Conservation (phyloP, 2,329 filamentous ascomycete species). For the Cordyceps militaris region DNA sequence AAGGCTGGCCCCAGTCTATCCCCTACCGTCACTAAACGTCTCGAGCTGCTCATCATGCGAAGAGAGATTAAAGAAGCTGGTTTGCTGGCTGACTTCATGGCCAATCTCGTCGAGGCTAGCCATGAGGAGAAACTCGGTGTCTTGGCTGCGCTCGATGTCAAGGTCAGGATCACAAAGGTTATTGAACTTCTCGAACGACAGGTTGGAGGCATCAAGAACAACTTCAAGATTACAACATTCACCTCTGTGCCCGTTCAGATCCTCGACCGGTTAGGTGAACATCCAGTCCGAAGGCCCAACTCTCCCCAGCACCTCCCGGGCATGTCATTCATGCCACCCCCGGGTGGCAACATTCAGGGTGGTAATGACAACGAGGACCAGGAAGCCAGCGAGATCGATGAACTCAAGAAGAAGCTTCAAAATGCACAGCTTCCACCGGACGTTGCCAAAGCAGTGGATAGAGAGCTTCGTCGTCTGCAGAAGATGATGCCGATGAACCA, state of each 20-base stretch:
- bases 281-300: constrained; percentile 28
- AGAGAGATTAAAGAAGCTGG: constrained; percentile 80
- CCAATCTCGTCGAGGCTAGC: constrained; percentile 78
- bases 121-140: constrained; percentile 89
- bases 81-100: constrained; percentile 89
- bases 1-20: constrained; percentile 61
- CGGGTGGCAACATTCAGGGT: constrained; percentile 30
- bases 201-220: constrained; percentile 76
- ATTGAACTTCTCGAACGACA: constrained; percentile 79
- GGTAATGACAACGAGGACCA: constrained; percentile 59
- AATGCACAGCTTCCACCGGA: constrained; percentile 76
- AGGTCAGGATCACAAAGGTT: constrained; percentile 70
- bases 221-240: constrained; percentile 75
- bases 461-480: constrained; percentile 78
- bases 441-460: constrained; percentile 81
- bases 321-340: constrained; percentile 29
- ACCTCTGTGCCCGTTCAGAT: constrained; percentile 59
- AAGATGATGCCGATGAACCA: constrained; percentile 97
- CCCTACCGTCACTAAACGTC: constrained; percentile 74
- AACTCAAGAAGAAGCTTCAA: constrained; percentile 81
- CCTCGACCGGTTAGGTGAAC: constrained; percentile 44
- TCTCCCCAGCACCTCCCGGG: constrained; percentile 32
- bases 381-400: constrained; percentile 82
- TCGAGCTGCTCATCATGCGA: constrained; percentile 80
- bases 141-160: constrained; percentile 71